Evolutionary conservation across 768 basidiomycete genomes (phyloP), one percentile per base, ranked within the genome.

Genomic region (Amanita rubescens): DNA sequence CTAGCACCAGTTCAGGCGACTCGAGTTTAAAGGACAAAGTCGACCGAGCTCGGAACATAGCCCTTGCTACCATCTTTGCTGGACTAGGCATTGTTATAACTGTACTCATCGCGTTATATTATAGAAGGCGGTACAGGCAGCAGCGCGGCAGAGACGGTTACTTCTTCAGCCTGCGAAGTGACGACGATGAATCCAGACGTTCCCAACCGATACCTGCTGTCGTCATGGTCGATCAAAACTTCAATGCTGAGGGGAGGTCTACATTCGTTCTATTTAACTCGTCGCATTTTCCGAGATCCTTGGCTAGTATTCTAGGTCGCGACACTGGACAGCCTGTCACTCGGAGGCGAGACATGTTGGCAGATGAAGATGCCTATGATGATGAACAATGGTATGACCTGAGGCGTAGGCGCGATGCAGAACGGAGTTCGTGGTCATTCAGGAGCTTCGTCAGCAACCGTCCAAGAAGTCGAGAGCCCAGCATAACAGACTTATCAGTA

Each of bases 271-370:
- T 53, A 22, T 37, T 53, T 33, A 43, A 37, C 22, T 32, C 43
- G 12, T 14, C 34, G 11, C 51, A 20, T 42, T 15, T 46, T 10
- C 33, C 33, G 6, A 22, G 30, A 19, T 19, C 34, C 22, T 14
- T n/a, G 34, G 22, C 20, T 7, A 41, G 12, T 25, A 30, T 22
- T 39, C n/a, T 19, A 35, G 24, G 51, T 8, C 19, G 24, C n/a
- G 20, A 33, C 5, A 22, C 1, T 38, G 33, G 45, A n/a, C 22
- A 2, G 15, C 17, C 55, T 57, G n/a, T 55, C 51, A 48, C 58
- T 60, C 20, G 59, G 72, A 74, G 87, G 27, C 74, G 77, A 27
- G 86, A 90, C 62, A 89, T 90, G 78, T 76, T 90, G 32, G 85
- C 81, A 3, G 87, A 91, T 51, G 88, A 90, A 65, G 88, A 90